phyloP scores from a whole-genome alignment of 768 basidiomycete genomes.

The Russula sp. region DNA sequence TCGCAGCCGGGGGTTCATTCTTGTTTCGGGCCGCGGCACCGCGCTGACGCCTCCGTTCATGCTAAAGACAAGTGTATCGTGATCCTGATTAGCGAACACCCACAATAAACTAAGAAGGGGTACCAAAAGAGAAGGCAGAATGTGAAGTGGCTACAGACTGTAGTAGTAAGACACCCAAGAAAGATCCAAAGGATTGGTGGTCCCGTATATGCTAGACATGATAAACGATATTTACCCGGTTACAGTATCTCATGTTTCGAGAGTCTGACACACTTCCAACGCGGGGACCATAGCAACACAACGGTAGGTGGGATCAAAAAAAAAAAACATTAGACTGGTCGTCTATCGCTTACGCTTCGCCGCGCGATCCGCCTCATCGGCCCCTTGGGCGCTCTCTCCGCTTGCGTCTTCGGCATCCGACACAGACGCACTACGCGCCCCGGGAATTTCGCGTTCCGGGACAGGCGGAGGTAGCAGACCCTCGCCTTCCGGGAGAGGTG shows the following conservation, averaged over 20 bases:
- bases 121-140: neutral
- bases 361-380: conserved; percentile 15
- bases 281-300: conserved; percentile 5
- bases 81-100: neutral
- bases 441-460: conserved; percentile 9
- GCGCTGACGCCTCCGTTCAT: neutral
- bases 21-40: neutral
- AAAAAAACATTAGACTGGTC: neutral
- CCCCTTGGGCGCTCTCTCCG: conserved; percentile 9
- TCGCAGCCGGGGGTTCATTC: neutral
- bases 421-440: conserved; percentile 17
- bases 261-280: conserved; percentile 2
- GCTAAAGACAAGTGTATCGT: neutral
- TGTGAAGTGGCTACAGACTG: conserved; percentile 8
- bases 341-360: conserved; percentile 18
- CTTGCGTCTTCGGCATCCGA: conserved; percentile 20
- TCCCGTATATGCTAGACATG: neutral
- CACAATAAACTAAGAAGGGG: conserved; percentile 9
- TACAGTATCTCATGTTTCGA: conserved; percentile 2
- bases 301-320: neutral
- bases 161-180: conserved; percentile 9
- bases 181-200: neutral
- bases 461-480: neutral
- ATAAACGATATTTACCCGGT: neutral
- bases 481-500: conserved; percentile 15